phyloP scores from a whole-genome alignment of 2,329 filamentous ascomycete species.

The Diatrype stigma region DNA sequence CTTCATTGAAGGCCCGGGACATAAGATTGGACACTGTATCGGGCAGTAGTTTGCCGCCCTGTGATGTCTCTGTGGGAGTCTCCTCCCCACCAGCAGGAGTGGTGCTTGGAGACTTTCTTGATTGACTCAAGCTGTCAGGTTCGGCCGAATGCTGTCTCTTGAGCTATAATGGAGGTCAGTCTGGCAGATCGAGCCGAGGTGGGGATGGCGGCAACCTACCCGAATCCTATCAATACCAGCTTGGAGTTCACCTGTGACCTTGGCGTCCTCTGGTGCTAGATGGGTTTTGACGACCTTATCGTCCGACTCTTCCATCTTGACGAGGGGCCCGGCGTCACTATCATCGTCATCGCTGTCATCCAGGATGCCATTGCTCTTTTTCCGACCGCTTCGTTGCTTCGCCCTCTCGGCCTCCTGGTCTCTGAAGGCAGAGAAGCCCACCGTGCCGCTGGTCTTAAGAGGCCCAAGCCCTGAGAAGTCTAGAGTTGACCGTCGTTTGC shows the following conservation, averaged over 20 bases:
- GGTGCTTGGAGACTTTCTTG: slow-evolving; percentile 41
- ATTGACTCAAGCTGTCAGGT: slow-evolving; percentile 46
- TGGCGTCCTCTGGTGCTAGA: slow-evolving; percentile 66
- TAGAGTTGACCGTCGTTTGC: slow-evolving; percentile 76
- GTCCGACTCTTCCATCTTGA: slow-evolving; percentile 61
- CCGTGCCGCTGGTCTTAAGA: slow-evolving; percentile 79
- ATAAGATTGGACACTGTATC: slow-evolving; percentile 34
- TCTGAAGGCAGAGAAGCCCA: slow-evolving; percentile 85
- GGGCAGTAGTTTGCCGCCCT: slow-evolving; percentile 26
- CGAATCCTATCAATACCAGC: slow-evolving; percentile 80
- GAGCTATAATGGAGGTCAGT: slow-evolving; percentile 50
- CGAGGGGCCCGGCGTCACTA: slow-evolving; percentile 54
- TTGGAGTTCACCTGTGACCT: slow-evolving; percentile 68
- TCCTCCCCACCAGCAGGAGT: slow-evolving; percentile 34
- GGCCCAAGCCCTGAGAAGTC: slow-evolving; percentile 84
- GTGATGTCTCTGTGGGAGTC: slow-evolving; percentile 37
- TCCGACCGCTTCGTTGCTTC: slow-evolving; percentile 55
- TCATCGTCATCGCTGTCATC: slow-evolving; percentile 69
- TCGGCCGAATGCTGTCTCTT: slow-evolving; percentile 78
- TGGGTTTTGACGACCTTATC: slow-evolving; percentile 58
- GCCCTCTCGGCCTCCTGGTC: slow-evolving; percentile 58
- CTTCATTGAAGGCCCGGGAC: slow-evolving; percentile 41
- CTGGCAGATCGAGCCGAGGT: not conserved
- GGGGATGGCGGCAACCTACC: slow-evolving; percentile 42
- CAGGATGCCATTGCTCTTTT: slow-evolving; percentile 63